A percentile compares a stretch with the other conserved stretches of the same genome.
Conservation (phyloP, 2,329 filamentous ascomycete species). For the Pseudocercospora macadamiae region DNA sequence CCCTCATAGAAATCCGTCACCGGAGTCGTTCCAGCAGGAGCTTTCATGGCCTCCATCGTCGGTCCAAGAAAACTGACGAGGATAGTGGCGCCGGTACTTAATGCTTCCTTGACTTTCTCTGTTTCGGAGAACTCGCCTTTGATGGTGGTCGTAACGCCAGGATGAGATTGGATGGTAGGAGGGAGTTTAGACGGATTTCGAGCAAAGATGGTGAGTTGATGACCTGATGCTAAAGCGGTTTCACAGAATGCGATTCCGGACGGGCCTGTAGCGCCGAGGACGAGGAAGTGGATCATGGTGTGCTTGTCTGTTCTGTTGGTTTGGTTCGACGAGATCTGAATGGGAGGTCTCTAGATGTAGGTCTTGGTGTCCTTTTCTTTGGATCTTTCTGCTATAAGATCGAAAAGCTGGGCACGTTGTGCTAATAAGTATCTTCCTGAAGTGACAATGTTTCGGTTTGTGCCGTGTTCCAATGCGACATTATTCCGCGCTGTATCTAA, state of each 20-base stretch:
- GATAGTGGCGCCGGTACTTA: slow-evolving; percentile 22
- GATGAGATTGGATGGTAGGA: slow-evolving; percentile 5
- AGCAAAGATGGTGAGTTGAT: slow-evolving; percentile 27
- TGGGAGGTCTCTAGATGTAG: too few species aligned
- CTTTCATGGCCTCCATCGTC: too few species aligned
- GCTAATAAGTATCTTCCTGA: too few species aligned
- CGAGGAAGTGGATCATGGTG: slow-evolving; percentile 27
- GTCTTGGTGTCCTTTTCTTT: too few species aligned
- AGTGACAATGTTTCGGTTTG: too few species aligned
- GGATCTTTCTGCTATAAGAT: too few species aligned
- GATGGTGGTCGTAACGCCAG: slow-evolving; percentile 19
- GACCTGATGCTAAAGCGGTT: slow-evolving; percentile 24
- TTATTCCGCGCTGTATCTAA: too few species aligned
- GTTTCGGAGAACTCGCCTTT: slow-evolving; percentile 25
- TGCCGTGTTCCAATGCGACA: too few species aligned
- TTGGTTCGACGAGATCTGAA: too few species aligned
- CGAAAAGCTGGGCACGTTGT: too few species aligned
- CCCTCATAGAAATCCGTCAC: slow-evolving; percentile 26
- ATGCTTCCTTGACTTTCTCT: slow-evolving; percentile 14
- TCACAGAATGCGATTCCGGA: slow-evolving; percentile 25
- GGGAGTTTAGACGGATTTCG: slow-evolving; percentile 28
- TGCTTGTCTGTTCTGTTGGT: too few species aligned
- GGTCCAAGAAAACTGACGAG: slow-evolving; percentile 29
- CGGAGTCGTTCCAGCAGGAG: too few species aligned
- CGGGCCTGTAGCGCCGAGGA: slow-evolving; percentile 29